phyloP scores from a whole-genome alignment of 2,329 filamentous ascomycete genomes.

The Sclerotinia subarctica region DNA sequence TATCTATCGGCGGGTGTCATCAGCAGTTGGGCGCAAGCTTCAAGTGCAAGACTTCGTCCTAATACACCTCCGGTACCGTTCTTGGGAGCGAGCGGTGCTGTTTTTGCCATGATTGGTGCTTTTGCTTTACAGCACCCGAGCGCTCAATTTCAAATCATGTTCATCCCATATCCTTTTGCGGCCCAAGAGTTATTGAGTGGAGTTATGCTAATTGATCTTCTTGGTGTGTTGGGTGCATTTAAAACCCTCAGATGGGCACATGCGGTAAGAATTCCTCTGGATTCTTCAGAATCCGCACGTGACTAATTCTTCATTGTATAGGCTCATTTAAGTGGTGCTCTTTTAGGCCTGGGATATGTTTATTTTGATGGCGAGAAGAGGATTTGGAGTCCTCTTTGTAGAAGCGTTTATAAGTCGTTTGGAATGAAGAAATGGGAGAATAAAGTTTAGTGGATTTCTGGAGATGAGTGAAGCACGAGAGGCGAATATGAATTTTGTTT shows the following conservation, averaged over 20 bases:
- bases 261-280: constrained; percentile 1
- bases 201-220: constrained; percentile 6
- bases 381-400: constrained; percentile 5
- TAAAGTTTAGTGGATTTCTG: background rate
- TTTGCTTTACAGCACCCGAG: constrained; percentile 1
- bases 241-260: constrained; percentile 2
- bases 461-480: background rate
- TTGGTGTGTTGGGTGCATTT: constrained; percentile 1
- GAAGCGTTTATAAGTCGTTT: constrained; percentile 7
- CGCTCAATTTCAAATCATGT: constrained; percentile 5
- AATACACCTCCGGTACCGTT: background rate
- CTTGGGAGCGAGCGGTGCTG: constrained; percentile 4
- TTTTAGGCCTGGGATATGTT: constrained; percentile 13
- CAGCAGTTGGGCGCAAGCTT: constrained; percentile 9
- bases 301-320: background rate
- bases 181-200: background rate
- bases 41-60: constrained; percentile 4
- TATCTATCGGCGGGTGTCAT: constrained; percentile 10
- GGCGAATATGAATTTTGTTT: background rate
- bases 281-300: background rate
- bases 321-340: constrained; percentile 13
- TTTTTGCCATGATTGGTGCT: background rate
- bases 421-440: background rate
- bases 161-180: constrained; percentile 6
- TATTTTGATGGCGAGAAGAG: constrained; percentile 13